Base-by-base conservation (phyloP, 2,329 filamentous ascomycete species). In the Venturia aucupariae region DNA sequence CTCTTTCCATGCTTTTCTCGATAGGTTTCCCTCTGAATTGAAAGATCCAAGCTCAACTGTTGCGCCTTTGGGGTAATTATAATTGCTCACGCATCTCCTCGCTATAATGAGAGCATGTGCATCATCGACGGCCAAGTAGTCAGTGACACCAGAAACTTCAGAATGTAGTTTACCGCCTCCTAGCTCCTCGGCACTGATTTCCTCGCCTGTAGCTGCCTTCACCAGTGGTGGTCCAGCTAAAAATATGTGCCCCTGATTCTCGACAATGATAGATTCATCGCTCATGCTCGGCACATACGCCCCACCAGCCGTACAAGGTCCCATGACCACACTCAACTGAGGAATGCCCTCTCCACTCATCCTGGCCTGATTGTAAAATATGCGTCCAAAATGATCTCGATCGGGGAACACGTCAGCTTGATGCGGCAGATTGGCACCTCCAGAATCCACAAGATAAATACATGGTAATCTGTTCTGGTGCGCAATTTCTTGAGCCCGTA, bases 251-350 rank as follows among this genome's bases (percentile, higher is more conserved):
- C 93, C 93, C 75, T 97, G 92, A 62, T 92, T 89, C 72, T 91
- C 86, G 46, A 97, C 94, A 68, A 99, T 97, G 75, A 99, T 97
- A 73, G 86, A 92, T 81, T 97, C 94, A 74, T 97, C 94, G 66
- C 90, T 93, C 93, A 99, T 97, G 71, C 90, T 91, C 13, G 93
- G 93, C 13, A 97, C 92, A 74, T 99, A 97, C 30, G 93, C 93
- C 60, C 93, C 93, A 61, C 93, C 93, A 1, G 93, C 93, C 0
- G 94, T 99, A 77, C 94, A 99, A 54, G 93, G 90, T 0, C 93
- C 93, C 93, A 99, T 97, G 59, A 99, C 93, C 2, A 97, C 91
- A 11, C 90, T 88, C 69, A 99, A 89, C 73, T 97, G 93, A 0
- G 93, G 93, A 67, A 97, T 96, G 4, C 92, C 0, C 93, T 94